Conservation (phyloP, 257 asterid species). For the Salvia miltiorrhiza region DNA sequence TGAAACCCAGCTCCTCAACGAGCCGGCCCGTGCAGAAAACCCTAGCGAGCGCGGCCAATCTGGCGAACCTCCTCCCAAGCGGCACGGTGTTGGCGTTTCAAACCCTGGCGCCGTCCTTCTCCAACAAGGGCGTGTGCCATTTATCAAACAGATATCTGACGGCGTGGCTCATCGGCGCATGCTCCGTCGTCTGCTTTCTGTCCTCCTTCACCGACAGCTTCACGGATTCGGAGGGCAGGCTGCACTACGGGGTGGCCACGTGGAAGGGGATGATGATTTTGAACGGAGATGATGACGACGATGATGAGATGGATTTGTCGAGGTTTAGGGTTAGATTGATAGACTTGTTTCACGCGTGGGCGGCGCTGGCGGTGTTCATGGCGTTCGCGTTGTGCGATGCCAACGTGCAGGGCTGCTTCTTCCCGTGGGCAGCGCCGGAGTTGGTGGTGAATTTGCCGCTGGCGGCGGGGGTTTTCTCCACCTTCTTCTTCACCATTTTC, state of each 20-base stretch:
- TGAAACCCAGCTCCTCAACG: no score
- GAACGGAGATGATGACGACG: constrained; percentile 8
- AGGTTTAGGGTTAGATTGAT: constrained; percentile 32
- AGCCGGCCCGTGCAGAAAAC: constrained; percentile 39
- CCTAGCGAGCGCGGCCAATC: constrained; percentile 54
- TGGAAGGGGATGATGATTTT: constrained; percentile 42
- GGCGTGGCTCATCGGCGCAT: no score
- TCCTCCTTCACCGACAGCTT: constrained; percentile 62
- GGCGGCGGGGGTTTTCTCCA: constrained; percentile 52
- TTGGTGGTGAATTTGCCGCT: constrained; percentile 57
- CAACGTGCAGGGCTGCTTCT: constrained; percentile 51
- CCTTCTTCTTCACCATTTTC: constrained; percentile 50
- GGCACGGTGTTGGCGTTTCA: constrained; percentile 61
- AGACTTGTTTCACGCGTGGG: constrained; percentile 51
- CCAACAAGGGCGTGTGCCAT: constrained; percentile 48
- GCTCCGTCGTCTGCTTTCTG: constrained; percentile 41
- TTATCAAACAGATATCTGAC: constrained; percentile 44
- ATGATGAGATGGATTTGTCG: constrained; percentile 12
- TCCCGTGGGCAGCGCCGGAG: constrained; percentile 33
- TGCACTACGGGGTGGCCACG: constrained; percentile 52
- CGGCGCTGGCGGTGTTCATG: constrained; percentile 49
- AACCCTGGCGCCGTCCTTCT: constrained; percentile 51
- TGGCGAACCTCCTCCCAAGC: constrained; percentile 68
- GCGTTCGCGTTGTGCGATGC: constrained; percentile 48
- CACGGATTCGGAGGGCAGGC: constrained; percentile 32